Percentiles rank a stretch among this genome's conserved stretches.
Evolutionary conservation across 139 green algal species (phyloP).

Genomic region (Chlamydomonas eustigma): DNA sequence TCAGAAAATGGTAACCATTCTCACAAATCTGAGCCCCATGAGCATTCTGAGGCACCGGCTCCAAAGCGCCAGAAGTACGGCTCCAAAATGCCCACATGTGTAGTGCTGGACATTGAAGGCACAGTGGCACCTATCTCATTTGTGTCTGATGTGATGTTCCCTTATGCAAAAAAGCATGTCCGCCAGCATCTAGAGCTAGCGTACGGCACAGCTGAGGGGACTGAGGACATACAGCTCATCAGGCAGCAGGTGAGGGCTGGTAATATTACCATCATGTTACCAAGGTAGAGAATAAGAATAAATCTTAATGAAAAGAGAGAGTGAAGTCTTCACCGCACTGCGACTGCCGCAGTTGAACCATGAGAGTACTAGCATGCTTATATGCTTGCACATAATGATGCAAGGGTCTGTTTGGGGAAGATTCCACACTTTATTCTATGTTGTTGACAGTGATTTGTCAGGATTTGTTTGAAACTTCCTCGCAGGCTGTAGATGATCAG

Average conservation of each 20-base stretch:
- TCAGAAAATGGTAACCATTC: too few species aligned
- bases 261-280: neutral
- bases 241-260: constrained; percentile 44
- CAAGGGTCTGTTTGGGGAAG: too few species aligned
- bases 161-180: constrained; percentile 67
- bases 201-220: constrained; percentile 58
- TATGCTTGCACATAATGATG: too few species aligned
- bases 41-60: neutral
- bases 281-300: neutral
- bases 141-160: constrained; percentile 83
- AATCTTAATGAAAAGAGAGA: too few species aligned
- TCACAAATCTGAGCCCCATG: neutral
- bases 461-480: too few species aligned
- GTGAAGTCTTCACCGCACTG: too few species aligned
- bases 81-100: constrained; percentile 16
- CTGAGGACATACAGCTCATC: constrained; percentile 66
- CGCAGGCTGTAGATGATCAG: constrained; percentile 34
- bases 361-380: too few species aligned
- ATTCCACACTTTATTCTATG: too few species aligned
- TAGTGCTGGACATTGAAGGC: constrained; percentile 96
- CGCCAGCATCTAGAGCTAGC: constrained; percentile 52
- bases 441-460: too few species aligned
- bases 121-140: constrained; percentile 89
- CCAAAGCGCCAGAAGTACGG: constrained; percentile 22
- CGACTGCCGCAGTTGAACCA: too few species aligned